These are phyloP conservation scores for Ilyonectria robusta DNA, from an alignment of 2,329 filamentous ascomycete species.

Conservation along the genomic window DNA sequence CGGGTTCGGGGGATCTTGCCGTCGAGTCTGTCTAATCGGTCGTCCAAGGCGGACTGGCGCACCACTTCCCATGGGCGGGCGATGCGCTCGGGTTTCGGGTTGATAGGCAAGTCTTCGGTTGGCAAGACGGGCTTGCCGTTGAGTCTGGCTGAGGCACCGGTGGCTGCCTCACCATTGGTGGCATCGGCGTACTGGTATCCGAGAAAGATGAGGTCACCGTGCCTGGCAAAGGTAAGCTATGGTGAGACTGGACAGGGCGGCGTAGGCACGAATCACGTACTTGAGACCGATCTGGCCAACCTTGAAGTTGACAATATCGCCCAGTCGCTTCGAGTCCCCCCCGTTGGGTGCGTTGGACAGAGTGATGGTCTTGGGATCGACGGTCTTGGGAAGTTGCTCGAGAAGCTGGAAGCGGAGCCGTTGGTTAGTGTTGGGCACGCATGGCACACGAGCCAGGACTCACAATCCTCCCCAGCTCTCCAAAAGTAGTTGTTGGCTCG, in stretches of 20 bases:
- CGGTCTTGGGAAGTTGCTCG: constrained; percentile 71
- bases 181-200: constrained; percentile 76
- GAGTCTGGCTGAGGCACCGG: constrained; percentile 74
- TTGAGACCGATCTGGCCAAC: constrained; percentile 73
- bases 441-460: constrained; percentile 6
- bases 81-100: constrained; percentile 75
- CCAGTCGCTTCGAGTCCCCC: constrained; percentile 71
- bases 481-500: constrained; percentile 81
- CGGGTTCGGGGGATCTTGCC: constrained; percentile 87
- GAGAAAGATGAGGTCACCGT: constrained; percentile 93
- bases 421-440: constrained; percentile 31
- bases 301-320: constrained; percentile 69
- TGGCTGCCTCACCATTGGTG: constrained; percentile 49
- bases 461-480: constrained; percentile 70
- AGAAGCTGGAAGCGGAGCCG: constrained; percentile 62
- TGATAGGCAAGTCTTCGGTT: constrained; percentile 76
- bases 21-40: constrained; percentile 86
- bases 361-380: constrained; percentile 71
- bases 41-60: constrained; percentile 88
- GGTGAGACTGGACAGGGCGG: neutral
- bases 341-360: constrained; percentile 74
- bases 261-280: constrained; percentile 53
- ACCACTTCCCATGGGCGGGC: constrained; percentile 83
- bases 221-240: constrained; percentile 64
- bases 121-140: constrained; percentile 82